Conservation (phyloP, 176 grass and related monocot genomes). For the Oryza nivara region DNA sequence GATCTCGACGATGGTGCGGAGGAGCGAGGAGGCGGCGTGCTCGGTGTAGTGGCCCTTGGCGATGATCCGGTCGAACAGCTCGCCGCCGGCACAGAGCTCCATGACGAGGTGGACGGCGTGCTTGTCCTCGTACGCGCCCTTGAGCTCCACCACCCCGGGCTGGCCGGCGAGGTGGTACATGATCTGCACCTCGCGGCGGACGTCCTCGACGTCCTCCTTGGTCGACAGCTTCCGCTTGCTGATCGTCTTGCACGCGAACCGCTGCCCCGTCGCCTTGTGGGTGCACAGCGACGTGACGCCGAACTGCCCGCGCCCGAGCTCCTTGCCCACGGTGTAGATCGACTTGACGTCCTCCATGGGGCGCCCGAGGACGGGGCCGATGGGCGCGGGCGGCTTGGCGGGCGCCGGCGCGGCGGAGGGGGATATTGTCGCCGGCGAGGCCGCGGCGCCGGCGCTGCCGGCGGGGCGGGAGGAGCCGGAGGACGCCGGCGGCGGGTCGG, state of each 20-base stretch:
- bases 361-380: conserved; percentile 74
- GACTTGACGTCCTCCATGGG: conserved; percentile 83
- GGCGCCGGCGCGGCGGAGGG: conserved; percentile 30
- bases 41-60: conserved; percentile 87
- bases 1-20: conserved; percentile 86
- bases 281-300: conserved; percentile 91
- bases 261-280: conserved; percentile 71
- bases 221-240: conserved; percentile 79
- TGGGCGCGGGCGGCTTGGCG: conserved; percentile 36
- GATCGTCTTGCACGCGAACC: conserved; percentile 89
- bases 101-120: conserved; percentile 81
- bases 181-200: conserved; percentile 91
- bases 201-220: conserved; percentile 96
- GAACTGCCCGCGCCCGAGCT: conserved; percentile 92
- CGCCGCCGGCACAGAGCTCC: conserved; percentile 91
- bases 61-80: conserved; percentile 95
- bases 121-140: conserved; percentile 91
- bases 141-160: conserved; percentile 83
- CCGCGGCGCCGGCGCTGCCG: background rate
- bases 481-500: background rate
- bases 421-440: background rate
- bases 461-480: conserved; percentile 25
- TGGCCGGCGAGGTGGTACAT: conserved; percentile 96
- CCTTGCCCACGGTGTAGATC: conserved; percentile 74
- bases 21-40: conserved; percentile 64